Percentiles rank a stretch among this genome's conserved stretches.
These are phyloP conservation scores for Ceriops tagal DNA, from an alignment of 345 rosid species.

Conservation along the genomic window DNA sequence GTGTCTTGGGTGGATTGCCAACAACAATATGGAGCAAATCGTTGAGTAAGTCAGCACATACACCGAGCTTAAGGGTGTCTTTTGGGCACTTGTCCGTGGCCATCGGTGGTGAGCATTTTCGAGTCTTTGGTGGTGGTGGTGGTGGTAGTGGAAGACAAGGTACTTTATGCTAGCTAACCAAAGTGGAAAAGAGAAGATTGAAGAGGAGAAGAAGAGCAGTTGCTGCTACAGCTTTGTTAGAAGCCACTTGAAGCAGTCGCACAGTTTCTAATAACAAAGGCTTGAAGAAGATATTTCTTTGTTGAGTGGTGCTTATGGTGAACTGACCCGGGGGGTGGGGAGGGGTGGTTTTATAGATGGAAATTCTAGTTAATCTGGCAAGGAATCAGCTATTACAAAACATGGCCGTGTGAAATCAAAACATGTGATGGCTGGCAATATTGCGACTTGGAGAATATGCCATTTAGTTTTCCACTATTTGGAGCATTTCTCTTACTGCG, in stretches of 20 bases:
- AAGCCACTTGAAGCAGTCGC: conserved; percentile 18
- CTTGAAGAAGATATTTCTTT: neutral
- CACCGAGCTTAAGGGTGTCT: conserved; percentile 19
- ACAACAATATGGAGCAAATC: conserved; percentile 11
- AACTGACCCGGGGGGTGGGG: neutral
- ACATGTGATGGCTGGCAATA: conserved; percentile 12
- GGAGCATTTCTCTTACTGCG: conserved; percentile 8
- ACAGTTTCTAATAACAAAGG: neutral
- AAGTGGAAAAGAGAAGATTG: conserved; percentile 25
- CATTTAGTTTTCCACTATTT: neutral
- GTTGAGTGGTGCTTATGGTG: neutral
- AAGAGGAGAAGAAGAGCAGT: conserved; percentile 17
- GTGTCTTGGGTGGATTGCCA: conserved; percentile 13
- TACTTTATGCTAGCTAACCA: conserved; percentile 25
- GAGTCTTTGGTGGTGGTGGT: neutral
- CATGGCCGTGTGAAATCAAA: conserved; percentile 19
- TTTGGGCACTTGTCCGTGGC: conserved; percentile 11
- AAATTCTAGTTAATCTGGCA: neutral
- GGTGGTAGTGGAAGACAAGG: conserved; percentile 1
- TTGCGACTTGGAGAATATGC: conserved; percentile 16
- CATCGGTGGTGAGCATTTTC: conserved; percentile 4
- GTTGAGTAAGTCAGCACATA: conserved; percentile 10
- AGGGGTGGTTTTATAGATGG: conserved; percentile 6
- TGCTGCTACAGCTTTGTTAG: conserved; percentile 10
- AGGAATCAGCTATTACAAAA: neutral